These are phyloP conservation scores for Aspergillus sp. DNA, from an alignment of 2,329 filamentous ascomycete species.

Conservation along the genomic window DNA sequence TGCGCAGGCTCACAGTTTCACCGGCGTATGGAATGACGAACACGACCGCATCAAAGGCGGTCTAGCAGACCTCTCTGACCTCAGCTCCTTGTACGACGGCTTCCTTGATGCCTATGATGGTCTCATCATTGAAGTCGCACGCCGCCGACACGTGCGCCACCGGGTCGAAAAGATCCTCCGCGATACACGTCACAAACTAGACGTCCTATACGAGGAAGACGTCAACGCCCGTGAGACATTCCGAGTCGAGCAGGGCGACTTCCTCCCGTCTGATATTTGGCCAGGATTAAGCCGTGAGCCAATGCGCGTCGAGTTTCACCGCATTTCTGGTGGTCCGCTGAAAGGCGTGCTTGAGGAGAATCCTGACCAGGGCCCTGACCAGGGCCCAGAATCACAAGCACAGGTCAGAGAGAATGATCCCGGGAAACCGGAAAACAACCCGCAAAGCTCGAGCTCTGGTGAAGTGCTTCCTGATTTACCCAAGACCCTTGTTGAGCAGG, in stretches of 20 bases:
- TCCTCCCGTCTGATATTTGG: conserved; percentile 85
- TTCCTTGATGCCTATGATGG: conserved; percentile 84
- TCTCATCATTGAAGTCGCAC: conserved; percentile 77
- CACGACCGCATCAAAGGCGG: conserved; percentile 66
- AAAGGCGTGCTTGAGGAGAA: conserved; percentile 21
- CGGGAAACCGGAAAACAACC: not conserved
- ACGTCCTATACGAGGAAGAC: conserved; percentile 73
- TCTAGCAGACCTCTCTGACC: conserved; percentile 72
- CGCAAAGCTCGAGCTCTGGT: conserved; percentile 22
- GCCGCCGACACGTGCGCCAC: conserved; percentile 70
- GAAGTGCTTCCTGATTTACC: conserved; percentile 46
- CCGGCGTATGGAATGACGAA: conserved; percentile 69
- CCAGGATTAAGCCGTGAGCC: conserved; percentile 64
- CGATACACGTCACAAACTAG: conserved; percentile 74
- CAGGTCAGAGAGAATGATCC: conserved; percentile 2
- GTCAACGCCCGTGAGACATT: conserved; percentile 73
- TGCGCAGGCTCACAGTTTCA: conserved; percentile 48
- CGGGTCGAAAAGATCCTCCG: conserved; percentile 72
- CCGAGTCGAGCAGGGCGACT: conserved; percentile 78
- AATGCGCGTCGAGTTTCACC: conserved; percentile 46
- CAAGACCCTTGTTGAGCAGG: conserved; percentile 43
- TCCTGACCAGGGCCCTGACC: conserved; percentile 5
- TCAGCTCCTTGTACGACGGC: conserved; percentile 81
- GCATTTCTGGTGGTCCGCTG: conserved; percentile 36
- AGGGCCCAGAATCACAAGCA: not conserved